Conservation (phyloP, 768 basidiomycete species). For the Cyathus striatus region DNA sequence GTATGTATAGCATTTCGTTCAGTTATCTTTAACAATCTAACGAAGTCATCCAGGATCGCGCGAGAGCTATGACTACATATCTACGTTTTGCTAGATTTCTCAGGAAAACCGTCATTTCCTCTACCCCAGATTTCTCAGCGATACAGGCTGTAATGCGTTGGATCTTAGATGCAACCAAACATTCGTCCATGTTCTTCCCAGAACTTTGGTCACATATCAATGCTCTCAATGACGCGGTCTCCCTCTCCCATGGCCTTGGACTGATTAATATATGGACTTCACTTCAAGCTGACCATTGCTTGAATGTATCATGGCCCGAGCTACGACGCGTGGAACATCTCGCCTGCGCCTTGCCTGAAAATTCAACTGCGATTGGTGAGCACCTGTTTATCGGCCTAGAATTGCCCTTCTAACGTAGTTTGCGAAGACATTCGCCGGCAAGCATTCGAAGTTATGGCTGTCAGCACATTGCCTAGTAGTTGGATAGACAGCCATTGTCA, state of each 20-base stretch:
- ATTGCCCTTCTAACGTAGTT: too few species aligned
- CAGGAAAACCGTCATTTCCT: conserved; percentile 28
- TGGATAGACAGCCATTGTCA: not conserved
- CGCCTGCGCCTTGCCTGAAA: conserved; percentile 11
- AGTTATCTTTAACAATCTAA: too few species aligned
- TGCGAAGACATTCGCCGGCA: not conserved
- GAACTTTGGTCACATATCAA: conserved; percentile 24
- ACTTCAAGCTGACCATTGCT: conserved; percentile 25
- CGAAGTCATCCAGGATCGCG: too few species aligned
- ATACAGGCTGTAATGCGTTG: conserved; percentile 53
- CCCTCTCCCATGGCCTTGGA: conserved; percentile 66
- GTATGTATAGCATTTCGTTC: too few species aligned
- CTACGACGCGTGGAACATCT: conserved; percentile 16
- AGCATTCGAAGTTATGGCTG: not conserved
- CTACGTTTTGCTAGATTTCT: too few species aligned
- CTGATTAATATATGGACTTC: conserved; percentile 68
- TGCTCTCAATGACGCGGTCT: conserved; percentile 42
- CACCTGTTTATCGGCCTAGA: too few species aligned
- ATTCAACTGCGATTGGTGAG: not conserved
- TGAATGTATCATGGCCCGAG: conserved; percentile 6
- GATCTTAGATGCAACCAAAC: conserved; percentile 39
- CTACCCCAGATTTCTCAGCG: conserved; percentile 60
- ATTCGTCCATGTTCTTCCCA: conserved; percentile 25
- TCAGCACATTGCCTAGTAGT: conserved; percentile 5
- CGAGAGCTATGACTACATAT: too few species aligned